These are phyloP conservation scores for Herpetomonas tarakana DNA, from an alignment of 208 protist species.

Conservation along the genomic window DNA sequence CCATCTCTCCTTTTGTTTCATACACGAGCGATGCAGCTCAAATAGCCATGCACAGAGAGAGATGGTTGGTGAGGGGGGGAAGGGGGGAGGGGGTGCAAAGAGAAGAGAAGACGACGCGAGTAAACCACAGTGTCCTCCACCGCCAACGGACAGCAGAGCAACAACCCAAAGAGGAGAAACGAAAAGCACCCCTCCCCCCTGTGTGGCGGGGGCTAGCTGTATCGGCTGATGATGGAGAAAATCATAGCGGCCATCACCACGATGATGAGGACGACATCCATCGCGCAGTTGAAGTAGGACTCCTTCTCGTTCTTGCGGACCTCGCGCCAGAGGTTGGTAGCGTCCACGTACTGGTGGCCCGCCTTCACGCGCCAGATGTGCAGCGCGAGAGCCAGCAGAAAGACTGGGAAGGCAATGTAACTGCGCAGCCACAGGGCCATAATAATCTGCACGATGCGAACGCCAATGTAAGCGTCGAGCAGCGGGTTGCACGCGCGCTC, in stretches of 20 bases:
- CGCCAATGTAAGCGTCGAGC: constrained; percentile 60
- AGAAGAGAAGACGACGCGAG: background rate
- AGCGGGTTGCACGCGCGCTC: constrained; percentile 78
- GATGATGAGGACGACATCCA: constrained; percentile 60
- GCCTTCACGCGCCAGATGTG: constrained; percentile 45
- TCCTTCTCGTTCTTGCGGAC: constrained; percentile 55
- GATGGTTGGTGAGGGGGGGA: background rate
- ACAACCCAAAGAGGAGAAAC: background rate
- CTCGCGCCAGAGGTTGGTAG: constrained; percentile 76
- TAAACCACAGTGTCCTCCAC: background rate
- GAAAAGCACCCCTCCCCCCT: background rate
- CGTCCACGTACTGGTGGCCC: constrained; percentile 66
- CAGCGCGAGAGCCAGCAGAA: constrained; percentile 29
- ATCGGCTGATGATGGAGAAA: constrained; percentile 56
- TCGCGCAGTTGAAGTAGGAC: constrained; percentile 52
- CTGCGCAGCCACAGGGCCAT: constrained; percentile 48
- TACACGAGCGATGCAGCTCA: too few relatives aligned
- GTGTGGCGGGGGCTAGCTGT: constrained; percentile 17
- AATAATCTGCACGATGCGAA: constrained; percentile 62
- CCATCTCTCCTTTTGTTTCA: background rate
- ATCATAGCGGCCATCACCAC: constrained; percentile 59
- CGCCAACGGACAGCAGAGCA: background rate
- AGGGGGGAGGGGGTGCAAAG: background rate
- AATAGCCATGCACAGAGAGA: background rate
- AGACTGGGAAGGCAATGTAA: constrained; percentile 38